Base-by-base conservation (phyloP, 345 rosid species). In the Carallia pectinifolia region DNA sequence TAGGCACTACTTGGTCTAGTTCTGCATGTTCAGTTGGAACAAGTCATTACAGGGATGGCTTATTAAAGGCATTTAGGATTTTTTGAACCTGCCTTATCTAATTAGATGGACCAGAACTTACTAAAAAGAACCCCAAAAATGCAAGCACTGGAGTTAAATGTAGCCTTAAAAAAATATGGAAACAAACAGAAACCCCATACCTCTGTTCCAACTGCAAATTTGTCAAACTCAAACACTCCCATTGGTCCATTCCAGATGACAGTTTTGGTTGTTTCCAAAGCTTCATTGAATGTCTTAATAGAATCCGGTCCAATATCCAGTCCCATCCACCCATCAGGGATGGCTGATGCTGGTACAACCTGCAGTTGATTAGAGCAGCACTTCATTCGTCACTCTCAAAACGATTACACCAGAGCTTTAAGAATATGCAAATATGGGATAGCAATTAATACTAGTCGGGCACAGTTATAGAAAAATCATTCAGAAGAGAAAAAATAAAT, bases 311-410 rank as follows among this genome's bases (percentile, higher is more conserved):
- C 81, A 59, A 77, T 73, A 61, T 73, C 98, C 70, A 93, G 79
- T 62, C 97, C 98, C 98, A 91, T 93, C 98, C 98, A 91, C 18
- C 96, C 97, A 78, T 91, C 94, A 4, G 94, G 97, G 67, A 93
- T 93, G 36, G 80, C 87, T 47, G 90, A 74, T 67, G 94, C 85
- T 19, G 98, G 79, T 79, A 91, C 96, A 66, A 76, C 60, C 98
- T 93, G 89, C 74, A 81, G 63, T 44, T 18, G 17, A 71, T 34
- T 53, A 65, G 60, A 52, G 33, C 39, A 12, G 17, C 38, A 8
- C 55, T 29, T 64, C 36, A 66, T 53, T 59, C 52, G 48, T 61
- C 61, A 58, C 58, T 53, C 66, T 48, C 52, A 68, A 7, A 64
- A 55, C 37, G 36, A 15, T 33, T 39, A 39, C 27, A 8, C 29